phyloP scores from a whole-genome alignment of 2,329 filamentous ascomycete species.

The Apiospora arundinis region DNA sequence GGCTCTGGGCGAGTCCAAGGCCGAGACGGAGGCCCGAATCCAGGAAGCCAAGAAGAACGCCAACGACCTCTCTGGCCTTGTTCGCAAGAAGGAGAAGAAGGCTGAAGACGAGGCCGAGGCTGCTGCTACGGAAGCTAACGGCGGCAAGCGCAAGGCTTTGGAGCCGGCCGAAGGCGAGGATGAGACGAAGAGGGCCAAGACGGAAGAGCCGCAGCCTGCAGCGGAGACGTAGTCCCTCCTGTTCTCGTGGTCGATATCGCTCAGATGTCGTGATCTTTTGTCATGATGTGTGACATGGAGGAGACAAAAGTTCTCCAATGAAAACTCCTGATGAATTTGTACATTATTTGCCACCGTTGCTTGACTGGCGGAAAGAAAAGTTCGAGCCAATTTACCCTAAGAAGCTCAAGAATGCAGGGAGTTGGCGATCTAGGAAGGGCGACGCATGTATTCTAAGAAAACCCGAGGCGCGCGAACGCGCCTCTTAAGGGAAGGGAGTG shows the following conservation, averaged over 20 bases:
- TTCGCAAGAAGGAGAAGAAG: conserved; percentile 66
- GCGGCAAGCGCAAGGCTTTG: conserved; percentile 52
- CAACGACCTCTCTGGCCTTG: conserved; percentile 75
- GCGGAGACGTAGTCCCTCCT: neutral
- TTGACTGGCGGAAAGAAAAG: neutral
- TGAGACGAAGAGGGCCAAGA: conserved; percentile 46
- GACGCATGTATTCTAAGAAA: conserved; percentile 3
- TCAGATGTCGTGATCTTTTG: neutral
- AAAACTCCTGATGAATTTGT: neutral
- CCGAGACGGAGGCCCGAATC: conserved; percentile 66
- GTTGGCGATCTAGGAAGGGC: neutral
- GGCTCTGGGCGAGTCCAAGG: conserved; percentile 66
- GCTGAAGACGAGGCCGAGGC: conserved; percentile 36
- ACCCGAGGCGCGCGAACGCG: neutral
- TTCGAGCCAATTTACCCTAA: neutral
- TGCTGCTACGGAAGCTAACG: conserved; percentile 41
- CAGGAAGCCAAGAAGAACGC: conserved; percentile 77
- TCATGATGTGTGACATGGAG: neutral
- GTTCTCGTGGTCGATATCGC: neutral
- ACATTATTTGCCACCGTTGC: neutral
- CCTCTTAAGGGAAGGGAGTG: neutral
- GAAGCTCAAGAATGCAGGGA: neutral
- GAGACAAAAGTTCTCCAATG: neutral
- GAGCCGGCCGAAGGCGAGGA: conserved; percentile 40
- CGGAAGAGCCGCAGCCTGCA: conserved; percentile 32